phyloP scores from a whole-genome alignment of 2,329 filamentous ascomycete species.

The Aspergillus ochraceoroseus region DNA sequence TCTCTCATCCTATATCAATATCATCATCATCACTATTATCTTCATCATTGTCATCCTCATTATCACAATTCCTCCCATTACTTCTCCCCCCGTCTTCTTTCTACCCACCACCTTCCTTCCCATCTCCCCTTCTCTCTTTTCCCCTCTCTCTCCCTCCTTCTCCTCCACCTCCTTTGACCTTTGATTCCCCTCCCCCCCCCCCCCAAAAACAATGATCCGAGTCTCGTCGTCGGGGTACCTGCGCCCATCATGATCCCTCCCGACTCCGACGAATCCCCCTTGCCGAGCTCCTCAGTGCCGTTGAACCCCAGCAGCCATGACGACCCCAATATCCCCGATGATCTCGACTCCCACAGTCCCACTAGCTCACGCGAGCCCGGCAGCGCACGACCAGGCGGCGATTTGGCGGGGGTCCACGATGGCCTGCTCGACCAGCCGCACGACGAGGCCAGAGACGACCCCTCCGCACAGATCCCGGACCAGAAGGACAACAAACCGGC shows the following conservation, averaged over 20 bases:
- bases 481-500: slow-evolving; percentile 57
- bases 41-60: too few relatives aligned
- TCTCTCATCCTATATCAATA: too few relatives aligned
- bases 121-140: slow-evolving; percentile 3
- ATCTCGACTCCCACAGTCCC: slow-evolving; percentile 35
- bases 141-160: slow-evolving; percentile 5
- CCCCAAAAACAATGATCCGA: slow-evolving; percentile 33
- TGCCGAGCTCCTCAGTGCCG: slow-evolving; percentile 25
- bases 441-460: slow-evolving; percentile 22
- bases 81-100: slow-evolving; percentile 1
- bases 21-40: too few relatives aligned
- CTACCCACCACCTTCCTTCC: not conserved
- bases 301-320: slow-evolving; percentile 25
- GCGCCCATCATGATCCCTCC: slow-evolving; percentile 39
- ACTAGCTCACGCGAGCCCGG: slow-evolving; percentile 36
- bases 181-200: slow-evolving; percentile 13
- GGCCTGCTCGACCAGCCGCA: too few relatives aligned
- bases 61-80: too few relatives aligned
- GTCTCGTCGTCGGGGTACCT: slow-evolving; percentile 32
- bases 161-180: slow-evolving; percentile 1
- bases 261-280: slow-evolving; percentile 32
- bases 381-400: slow-evolving; percentile 24
- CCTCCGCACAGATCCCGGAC: slow-evolving; percentile 18
- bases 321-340: slow-evolving; percentile 27
- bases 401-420: slow-evolving; percentile 21